Evolutionary conservation across 495 filamentous ascomycete genomes (phyloP).

Genomic region (Xylaria grammica): DNA sequence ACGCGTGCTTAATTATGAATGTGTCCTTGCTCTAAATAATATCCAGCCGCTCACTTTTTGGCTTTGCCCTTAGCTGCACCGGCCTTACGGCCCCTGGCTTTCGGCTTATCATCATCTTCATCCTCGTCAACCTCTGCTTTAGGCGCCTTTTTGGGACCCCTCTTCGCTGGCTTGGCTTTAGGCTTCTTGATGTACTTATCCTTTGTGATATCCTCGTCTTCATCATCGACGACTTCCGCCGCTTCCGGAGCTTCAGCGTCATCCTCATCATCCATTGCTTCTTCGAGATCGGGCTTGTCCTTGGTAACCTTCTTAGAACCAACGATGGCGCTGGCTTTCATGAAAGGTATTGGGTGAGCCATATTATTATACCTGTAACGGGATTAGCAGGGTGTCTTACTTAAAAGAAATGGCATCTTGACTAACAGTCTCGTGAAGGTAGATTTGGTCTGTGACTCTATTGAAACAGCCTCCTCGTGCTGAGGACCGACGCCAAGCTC

Average conservation of each 20-base stretch:
- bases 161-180: constrained; percentile 64
- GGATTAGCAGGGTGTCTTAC: not conserved
- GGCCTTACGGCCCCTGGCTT: constrained; percentile 50
- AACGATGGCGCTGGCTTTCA: constrained; percentile 82
- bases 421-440: constrained; percentile 83
- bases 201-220: constrained; percentile 80
- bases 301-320: constrained; percentile 71
- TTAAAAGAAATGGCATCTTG: not conserved
- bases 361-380: constrained; percentile 74
- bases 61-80: constrained; percentile 47
- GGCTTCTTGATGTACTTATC: constrained; percentile 96
- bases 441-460: constrained; percentile 84
- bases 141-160: constrained; percentile 61
- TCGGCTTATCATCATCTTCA: constrained; percentile 59
- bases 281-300: constrained; percentile 91
- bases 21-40: not conserved
- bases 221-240: constrained; percentile 66
- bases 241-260: constrained; percentile 68
- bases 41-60: constrained; percentile 33
- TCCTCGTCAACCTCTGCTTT: constrained; percentile 54
- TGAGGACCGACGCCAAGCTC: constrained; percentile 91
- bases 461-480: constrained; percentile 70
- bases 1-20: not conserved
- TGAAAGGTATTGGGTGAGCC: constrained; percentile 92
- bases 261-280: constrained; percentile 92